Conservation (phyloP, 2,329 filamentous ascomycete genomes). For the Elsinoe ampelina region DNA sequence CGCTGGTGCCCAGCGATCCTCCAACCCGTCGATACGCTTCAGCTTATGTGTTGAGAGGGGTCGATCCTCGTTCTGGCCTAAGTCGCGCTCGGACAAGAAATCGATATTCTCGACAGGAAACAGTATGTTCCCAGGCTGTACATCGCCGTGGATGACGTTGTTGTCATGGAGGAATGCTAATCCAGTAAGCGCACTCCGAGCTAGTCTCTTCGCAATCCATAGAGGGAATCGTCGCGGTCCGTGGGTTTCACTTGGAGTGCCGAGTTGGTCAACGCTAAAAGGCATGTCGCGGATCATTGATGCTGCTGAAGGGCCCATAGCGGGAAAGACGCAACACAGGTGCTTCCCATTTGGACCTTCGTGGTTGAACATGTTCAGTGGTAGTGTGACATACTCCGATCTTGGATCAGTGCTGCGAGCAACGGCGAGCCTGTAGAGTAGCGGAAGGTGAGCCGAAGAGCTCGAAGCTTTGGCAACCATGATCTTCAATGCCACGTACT, state of each 20-base stretch:
- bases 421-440: no score
- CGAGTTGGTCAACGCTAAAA: no score
- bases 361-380: not conserved
- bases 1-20: not conserved
- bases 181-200: not conserved
- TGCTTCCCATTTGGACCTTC: not conserved
- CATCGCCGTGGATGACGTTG: not conserved
- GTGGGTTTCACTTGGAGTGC: not conserved
- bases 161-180: not conserved
- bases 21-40: not conserved
- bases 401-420: not conserved
- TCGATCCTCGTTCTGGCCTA: not conserved
- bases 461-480: no score
- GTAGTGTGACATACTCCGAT: not conserved
- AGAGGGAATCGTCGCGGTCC: not conserved
- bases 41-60: not conserved
- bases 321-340: not conserved
- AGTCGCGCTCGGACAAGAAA: not conserved
- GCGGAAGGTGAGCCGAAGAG: no score
- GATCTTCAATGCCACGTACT: not conserved
- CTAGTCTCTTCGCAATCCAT: not conserved
- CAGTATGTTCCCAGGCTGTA: not conserved
- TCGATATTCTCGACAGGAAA: not conserved
- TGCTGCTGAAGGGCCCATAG: not conserved
- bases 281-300: no score